A percentile compares a stretch with the other conserved stretches of the same genome.
Conservation (phyloP, 176 grass and related monocot species). For the Musa schizocarpa region DNA sequence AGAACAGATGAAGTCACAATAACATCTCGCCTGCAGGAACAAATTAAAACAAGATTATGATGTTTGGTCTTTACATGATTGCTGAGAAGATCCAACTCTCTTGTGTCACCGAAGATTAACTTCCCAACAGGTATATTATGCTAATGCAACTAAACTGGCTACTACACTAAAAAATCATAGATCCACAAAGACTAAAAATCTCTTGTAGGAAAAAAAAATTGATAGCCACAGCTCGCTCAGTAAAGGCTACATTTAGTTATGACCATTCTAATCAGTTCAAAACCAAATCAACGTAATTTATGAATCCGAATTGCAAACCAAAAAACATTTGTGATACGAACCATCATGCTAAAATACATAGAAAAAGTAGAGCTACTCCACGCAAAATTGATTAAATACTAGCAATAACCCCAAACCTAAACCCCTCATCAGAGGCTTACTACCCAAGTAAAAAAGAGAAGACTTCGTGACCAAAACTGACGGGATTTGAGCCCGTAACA, state of each 20-base stretch:
- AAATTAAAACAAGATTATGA: not conserved
- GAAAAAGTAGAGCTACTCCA: no score
- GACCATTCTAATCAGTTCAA: not conserved
- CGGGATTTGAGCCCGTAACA: not conserved
- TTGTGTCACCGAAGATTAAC: not conserved
- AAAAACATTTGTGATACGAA: not conserved
- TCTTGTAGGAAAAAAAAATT: not conserved
- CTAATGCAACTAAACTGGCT: not conserved
- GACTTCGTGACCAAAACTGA: not conserved
- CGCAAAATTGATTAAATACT: not conserved
- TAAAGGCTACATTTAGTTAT: not conserved
- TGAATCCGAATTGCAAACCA: not conserved
- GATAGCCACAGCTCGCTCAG: no score
- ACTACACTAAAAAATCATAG: not conserved
- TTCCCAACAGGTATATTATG: not conserved
- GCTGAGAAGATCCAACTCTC: not conserved
- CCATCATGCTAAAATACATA: no score
- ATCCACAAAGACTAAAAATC: not conserved
- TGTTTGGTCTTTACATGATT: not conserved
- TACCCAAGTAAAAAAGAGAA: not conserved
- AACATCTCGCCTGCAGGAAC: constrained; percentile 58
- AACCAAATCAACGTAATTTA: not conserved
- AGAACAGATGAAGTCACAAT: constrained; percentile 92
- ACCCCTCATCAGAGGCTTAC: not conserved
- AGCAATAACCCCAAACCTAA: not conserved